phyloP scores from a whole-genome alignment of 116 monocot species.

The Iris pallida region DNA sequence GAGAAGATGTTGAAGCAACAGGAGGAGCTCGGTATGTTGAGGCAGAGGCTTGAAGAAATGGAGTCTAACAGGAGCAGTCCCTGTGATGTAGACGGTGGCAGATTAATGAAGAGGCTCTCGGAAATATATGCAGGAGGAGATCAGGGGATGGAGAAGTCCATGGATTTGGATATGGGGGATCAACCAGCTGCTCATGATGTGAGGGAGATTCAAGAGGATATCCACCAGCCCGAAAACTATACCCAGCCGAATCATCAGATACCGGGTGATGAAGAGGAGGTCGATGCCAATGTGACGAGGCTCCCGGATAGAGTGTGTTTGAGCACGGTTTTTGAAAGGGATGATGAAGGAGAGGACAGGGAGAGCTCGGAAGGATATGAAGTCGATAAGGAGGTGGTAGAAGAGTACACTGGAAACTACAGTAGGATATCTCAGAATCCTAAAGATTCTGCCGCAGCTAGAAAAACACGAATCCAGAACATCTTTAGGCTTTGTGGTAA shows the following conservation, averaged over 20 bases:
- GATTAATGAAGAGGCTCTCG: slow-evolving; percentile 42
- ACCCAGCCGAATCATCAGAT: background rate
- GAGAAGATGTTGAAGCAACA: slow-evolving; percentile 52
- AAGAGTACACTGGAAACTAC: slow-evolving; percentile 21
- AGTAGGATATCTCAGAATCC: slow-evolving; percentile 5
- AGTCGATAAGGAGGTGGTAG: slow-evolving; percentile 58
- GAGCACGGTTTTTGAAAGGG: slow-evolving; percentile 79
- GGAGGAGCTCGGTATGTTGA: slow-evolving; percentile 49
- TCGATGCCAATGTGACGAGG: background rate
- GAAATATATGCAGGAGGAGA: slow-evolving; percentile 45
- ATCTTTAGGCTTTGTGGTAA: slow-evolving; percentile 94
- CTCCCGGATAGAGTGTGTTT: slow-evolving; percentile 39
- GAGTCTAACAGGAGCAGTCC: slow-evolving; percentile 25
- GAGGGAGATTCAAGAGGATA: slow-evolving; percentile 50
- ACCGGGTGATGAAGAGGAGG: slow-evolving; percentile 10
- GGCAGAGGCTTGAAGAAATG: slow-evolving; percentile 32
- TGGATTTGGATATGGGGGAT: slow-evolving; percentile 78
- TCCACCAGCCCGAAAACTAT: background rate
- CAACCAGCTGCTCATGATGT: slow-evolving; percentile 42
- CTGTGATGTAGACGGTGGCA: slow-evolving; percentile 24
- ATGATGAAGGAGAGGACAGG: slow-evolving; percentile 51
- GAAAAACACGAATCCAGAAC: slow-evolving; percentile 80
- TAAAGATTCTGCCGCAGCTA: slow-evolving; percentile 26
- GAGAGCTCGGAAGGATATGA: slow-evolving; percentile 41
- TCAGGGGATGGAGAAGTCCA: slow-evolving; percentile 75